These are phyloP conservation scores for Austroboletus eburneus DNA, from an alignment of 768 basidiomycete genomes.

Conservation along the genomic window DNA sequence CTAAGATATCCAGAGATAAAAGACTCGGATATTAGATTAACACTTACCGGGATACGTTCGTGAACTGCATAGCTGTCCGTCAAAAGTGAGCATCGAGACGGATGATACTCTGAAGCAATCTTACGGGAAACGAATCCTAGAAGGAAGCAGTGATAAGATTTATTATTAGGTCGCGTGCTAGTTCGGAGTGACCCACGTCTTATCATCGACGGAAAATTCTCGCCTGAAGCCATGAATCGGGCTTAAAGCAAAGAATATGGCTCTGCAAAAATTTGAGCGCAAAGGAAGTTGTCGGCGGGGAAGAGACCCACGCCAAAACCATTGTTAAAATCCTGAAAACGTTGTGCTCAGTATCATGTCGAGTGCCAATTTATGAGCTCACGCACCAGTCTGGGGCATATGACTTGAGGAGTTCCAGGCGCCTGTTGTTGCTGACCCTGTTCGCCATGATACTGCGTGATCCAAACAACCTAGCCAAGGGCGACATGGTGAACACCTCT, in stretches of 20 bases:
- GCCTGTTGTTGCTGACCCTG: conserved; percentile 25
- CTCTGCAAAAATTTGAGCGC: conserved; percentile 35
- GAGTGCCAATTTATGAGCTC: not conserved
- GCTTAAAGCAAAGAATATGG: conserved; percentile 58
- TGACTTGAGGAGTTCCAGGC: conserved; percentile 47
- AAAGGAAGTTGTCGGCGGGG: not conserved
- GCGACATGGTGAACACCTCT: conserved; percentile 12
- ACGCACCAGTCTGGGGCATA: conserved; percentile 78
- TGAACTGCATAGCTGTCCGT: conserved; percentile 56
- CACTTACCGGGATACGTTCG: conserved; percentile 72
- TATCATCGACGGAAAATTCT: conserved; percentile 74
- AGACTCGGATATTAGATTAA: not conserved
- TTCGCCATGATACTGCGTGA: conserved; percentile 9
- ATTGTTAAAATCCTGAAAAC: conserved; percentile 61
- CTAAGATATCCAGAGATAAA: not conserved
- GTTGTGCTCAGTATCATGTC: not conserved
- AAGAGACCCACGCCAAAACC: conserved; percentile 50
- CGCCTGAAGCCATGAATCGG: conserved; percentile 69
- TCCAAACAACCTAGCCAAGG: conserved; percentile 6
- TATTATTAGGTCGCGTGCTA: too few relatives aligned
- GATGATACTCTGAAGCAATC: not conserved
- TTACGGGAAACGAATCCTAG: conserved; percentile 24
- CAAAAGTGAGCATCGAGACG: conserved; percentile 5
- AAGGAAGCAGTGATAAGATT: not conserved
- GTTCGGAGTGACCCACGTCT: conserved; percentile 54